Evolutionary conservation across 2,329 filamentous ascomycete genomes (phyloP), one percentile per base, ranked within the genome.

Genomic region (Ophiobolus disseminans): DNA sequence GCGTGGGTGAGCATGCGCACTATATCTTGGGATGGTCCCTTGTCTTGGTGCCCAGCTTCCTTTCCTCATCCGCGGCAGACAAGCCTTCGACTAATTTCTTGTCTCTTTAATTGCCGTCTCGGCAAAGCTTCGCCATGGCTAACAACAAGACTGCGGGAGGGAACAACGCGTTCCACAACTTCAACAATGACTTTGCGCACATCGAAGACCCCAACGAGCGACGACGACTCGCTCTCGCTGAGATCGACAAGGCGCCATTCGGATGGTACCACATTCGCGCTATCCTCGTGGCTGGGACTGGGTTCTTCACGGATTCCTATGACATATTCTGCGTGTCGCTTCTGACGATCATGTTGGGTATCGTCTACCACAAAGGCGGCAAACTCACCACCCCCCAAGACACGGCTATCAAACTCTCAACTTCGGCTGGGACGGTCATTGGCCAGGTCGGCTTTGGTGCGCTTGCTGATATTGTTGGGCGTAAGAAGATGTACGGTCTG

Each of bases 251-350:
- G 76, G 89, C 88, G 8, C 86, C 86, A 3, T 92, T 93, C 53
- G 87, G 89, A 65, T 93, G 70, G 89, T 90, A 91, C 72, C 90
- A 94, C 68, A 84, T 93, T 45, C 83, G 89, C 37, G 89, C 89
- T 55, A 83, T 89, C 51, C 75, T 89, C 20, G 89, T 94, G 20
- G 89, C 89, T 25, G 90, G 90, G 65, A 87, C 92, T 48, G 90
- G 61, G 65, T 95, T 95, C 84, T 94, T 94, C 76, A 93, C 90
- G 11, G 90, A 94, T 69, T 88, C 87, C 26, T 93, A 93, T 74
- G 68, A 72, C 41, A 68, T 73, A 42, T 93, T 93, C 74, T 66
- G 63, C 35, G 61, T 89, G 5, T 66, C 60, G 17, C 50, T 66
- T 25, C 50, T 68, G 47, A 66, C 64, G 31, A 81, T 83, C 55